phyloP scores from a whole-genome alignment of 2,329 filamentous ascomycete genomes.

The Clarireedia monteithiana region DNA sequence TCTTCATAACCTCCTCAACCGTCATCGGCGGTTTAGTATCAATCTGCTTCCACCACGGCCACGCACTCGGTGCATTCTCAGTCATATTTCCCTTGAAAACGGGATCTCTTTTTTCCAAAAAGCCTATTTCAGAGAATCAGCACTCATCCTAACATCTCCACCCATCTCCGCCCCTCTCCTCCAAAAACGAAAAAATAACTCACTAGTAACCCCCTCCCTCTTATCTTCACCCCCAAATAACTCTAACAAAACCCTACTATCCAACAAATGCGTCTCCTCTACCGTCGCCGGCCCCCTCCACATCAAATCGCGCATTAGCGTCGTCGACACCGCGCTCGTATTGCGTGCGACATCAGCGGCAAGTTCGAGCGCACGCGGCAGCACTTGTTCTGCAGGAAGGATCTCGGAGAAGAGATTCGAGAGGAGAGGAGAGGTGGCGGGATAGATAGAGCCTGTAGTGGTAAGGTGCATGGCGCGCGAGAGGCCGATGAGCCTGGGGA shows the following conservation, averaged over 20 bases:
- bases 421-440: slow-evolving; percentile 41
- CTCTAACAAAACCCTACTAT: slow-evolving; percentile 56
- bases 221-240: slow-evolving; percentile 49
- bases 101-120: slow-evolving; percentile 52
- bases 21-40: slow-evolving; percentile 32
- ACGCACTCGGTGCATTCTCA: slow-evolving; percentile 43
- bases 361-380: slow-evolving; percentile 56
- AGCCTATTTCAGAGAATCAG: slow-evolving; percentile 23
- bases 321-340: slow-evolving; percentile 54
- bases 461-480: slow-evolving; percentile 55
- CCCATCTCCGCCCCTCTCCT: too few species aligned
- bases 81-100: slow-evolving; percentile 50
- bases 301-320: slow-evolving; percentile 66
- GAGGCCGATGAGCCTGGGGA: slow-evolving; percentile 61
- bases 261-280: slow-evolving; percentile 64
- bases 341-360: slow-evolving; percentile 60
- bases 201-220: slow-evolving; percentile 47
- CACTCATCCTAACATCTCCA: too few species aligned
- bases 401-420: slow-evolving; percentile 59
- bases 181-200: background rate
- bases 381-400: slow-evolving; percentile 50
- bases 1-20: slow-evolving; percentile 16
- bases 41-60: slow-evolving; percentile 53
- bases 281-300: slow-evolving; percentile 45
- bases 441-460: slow-evolving; percentile 59